These are phyloP conservation scores for Lyophyllum decastes DNA, from an alignment of 768 basidiomycete species.

Conservation along the genomic window DNA sequence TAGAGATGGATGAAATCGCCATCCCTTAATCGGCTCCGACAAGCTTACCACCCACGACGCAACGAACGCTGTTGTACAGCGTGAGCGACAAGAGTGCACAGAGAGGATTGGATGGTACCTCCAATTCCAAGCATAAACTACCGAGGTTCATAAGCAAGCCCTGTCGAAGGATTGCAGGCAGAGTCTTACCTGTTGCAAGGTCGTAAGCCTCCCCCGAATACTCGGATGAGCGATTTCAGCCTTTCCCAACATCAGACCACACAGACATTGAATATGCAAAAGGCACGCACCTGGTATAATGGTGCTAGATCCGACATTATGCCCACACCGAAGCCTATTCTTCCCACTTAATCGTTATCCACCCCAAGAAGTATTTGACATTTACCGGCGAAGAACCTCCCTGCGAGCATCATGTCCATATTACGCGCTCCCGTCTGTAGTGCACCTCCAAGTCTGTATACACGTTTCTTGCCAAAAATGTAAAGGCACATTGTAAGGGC, in stretches of 20 bases:
- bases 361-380: neutral
- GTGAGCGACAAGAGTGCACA: neutral
- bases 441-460: slow-evolving; percentile 39
- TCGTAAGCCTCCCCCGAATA: slow-evolving; percentile 55
- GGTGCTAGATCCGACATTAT: slow-evolving; percentile 52
- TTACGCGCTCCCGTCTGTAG: slow-evolving; percentile 48
- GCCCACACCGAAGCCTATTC: slow-evolving; percentile 40
- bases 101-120: slow-evolving; percentile 22
- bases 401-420: slow-evolving; percentile 49
- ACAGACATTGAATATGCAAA: neutral
- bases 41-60: slow-evolving; percentile 46
- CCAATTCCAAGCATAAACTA: slow-evolving; percentile 53
- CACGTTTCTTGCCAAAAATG: neutral
- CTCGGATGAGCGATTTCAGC: slow-evolving; percentile 60
- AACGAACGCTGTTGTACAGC: slow-evolving; percentile 38
- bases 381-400: slow-evolving; percentile 54
- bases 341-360: neutral
- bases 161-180: neutral
- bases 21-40: neutral
- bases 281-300: slow-evolving; percentile 44
- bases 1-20: slow-evolving; percentile 7
- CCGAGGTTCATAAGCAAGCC: neutral
- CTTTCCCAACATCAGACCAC: slow-evolving; percentile 13
- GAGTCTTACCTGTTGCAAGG: slow-evolving; percentile 43
- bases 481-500: neutral